phyloP scores from a whole-genome alignment of 1,284 basidiomycete genomes.

The Puccinia polysora region DNA sequence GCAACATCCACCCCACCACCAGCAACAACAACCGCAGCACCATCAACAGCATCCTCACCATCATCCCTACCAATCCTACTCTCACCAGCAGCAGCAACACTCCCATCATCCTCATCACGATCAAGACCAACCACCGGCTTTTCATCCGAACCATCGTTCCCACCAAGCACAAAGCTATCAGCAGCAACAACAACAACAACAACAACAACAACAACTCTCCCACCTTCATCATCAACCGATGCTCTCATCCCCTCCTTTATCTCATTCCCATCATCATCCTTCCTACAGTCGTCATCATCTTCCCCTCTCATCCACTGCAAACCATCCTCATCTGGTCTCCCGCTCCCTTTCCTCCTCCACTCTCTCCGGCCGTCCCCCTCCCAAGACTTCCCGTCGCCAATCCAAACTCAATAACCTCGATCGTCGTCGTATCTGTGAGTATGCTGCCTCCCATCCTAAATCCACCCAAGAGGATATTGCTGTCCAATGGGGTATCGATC shows the following conservation, averaged over 20 bases:
- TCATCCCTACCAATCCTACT: neutral
- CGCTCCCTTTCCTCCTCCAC: conserved; percentile 85
- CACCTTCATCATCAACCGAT: conserved; percentile 5
- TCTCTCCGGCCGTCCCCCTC: conserved; percentile 74
- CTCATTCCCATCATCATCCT: conserved; percentile 68
- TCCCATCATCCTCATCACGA: too few relatives aligned
- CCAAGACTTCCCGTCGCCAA: conserved; percentile 64
- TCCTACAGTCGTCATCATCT: conserved; percentile 64
- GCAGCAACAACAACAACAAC: conserved; percentile 45
- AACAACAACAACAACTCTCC: conserved; percentile 32
- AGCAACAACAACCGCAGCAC: conserved; percentile 1
- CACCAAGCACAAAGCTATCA: too few relatives aligned
- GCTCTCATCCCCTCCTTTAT: conserved; percentile 54
- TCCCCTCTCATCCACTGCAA: too few relatives aligned
- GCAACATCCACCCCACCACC: conserved; percentile 45
- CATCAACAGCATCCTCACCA: neutral
- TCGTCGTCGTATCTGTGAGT: conserved; percentile 70
- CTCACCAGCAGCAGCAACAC: too few relatives aligned
- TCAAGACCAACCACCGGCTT: too few relatives aligned
- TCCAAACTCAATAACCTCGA: conserved; percentile 67
- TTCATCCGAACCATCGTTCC: too few relatives aligned
- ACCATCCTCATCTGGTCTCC: too few relatives aligned
- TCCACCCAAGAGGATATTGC: conserved; percentile 71
- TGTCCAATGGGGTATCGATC: conserved; percentile 68
- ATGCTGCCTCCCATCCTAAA: conserved; percentile 59